Percentiles rank a stretch among this genome's conserved stretches.
Conservation (phyloP, 305 asterid species). For the Fraxinus albicans region DNA sequence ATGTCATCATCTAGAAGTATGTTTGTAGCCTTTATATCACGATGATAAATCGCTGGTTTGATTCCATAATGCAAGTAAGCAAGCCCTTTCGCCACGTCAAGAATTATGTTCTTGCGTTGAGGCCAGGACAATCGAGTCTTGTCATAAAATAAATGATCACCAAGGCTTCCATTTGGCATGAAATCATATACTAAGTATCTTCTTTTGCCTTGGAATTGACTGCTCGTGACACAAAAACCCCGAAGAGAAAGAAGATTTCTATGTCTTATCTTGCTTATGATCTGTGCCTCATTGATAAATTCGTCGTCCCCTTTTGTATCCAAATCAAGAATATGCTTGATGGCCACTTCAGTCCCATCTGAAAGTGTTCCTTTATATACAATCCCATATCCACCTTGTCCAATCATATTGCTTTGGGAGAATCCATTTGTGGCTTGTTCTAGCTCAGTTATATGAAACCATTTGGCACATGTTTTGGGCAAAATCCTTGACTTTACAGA, state of each 20-base stretch:
- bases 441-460: constrained; percentile 48
- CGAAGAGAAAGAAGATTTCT: constrained; percentile 53
- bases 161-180: constrained; percentile 56
- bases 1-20: constrained; percentile 52
- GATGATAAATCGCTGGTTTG: constrained; percentile 57
- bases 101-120: constrained; percentile 53
- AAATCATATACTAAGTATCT: constrained; percentile 55
- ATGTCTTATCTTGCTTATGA: constrained; percentile 62
- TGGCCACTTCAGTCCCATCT: constrained; percentile 50
- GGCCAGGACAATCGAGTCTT: constrained; percentile 47
- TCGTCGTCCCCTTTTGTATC: constrained; percentile 50
- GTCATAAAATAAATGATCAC: constrained; percentile 35
- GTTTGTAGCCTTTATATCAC: constrained; percentile 64
- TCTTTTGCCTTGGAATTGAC: constrained; percentile 40
- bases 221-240: constrained; percentile 62
- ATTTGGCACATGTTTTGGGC: constrained; percentile 53
- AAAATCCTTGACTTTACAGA: constrained; percentile 43
- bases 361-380: constrained; percentile 53
- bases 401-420: constrained; percentile 53
- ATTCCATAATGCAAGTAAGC: constrained; percentile 61
- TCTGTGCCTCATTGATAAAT: constrained; percentile 54
- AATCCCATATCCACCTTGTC: constrained; percentile 54
- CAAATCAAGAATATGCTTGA: constrained; percentile 49
- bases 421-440: constrained; percentile 55
- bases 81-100: constrained; percentile 66